Conservation (phyloP, 2,329 filamentous ascomycete genomes). For the Pseudogymnoascus sp. region DNA sequence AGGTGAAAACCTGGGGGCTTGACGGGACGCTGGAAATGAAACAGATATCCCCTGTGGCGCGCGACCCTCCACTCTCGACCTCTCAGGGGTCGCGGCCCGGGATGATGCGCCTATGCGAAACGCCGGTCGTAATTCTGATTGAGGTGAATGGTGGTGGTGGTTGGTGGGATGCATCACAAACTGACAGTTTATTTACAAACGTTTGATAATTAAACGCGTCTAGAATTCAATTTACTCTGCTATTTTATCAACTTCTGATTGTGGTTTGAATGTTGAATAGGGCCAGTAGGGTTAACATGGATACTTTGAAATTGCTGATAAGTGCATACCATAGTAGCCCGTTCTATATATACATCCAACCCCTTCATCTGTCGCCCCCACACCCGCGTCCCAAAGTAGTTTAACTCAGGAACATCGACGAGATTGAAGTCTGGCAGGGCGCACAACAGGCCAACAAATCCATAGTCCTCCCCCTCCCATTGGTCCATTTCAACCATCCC, state of each 20-base stretch:
- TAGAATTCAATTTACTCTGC: not conserved
- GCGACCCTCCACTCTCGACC: not conserved
- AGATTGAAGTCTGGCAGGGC: not conserved
- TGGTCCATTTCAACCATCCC: not conserved
- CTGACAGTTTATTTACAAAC: not conserved
- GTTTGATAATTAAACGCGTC: not conserved
- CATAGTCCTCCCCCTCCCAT: not conserved
- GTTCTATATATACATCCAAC: not conserved
- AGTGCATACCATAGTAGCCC: not conserved
- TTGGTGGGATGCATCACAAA: not conserved
- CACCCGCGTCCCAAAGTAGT: not conserved
- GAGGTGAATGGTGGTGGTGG: not conserved
- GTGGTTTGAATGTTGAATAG: not conserved
- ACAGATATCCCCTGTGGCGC: not conserved
- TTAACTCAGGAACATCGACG: not conserved
- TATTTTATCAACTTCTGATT: not conserved
- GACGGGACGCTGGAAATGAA: not conserved
- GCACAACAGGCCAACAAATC: not conserved
- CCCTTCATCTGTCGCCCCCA: not conserved
- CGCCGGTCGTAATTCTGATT: not conserved
- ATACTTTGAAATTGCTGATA: not conserved
- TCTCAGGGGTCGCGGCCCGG: not conserved
- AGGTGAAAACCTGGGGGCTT: not conserved
- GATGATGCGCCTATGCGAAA: not conserved
- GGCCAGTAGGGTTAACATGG: not conserved